Evolutionary conservation across 1,139 yeast genomes (phyloP), one percentile per base, ranked within the genome.

Genomic region (Taphrina deformans): DNA sequence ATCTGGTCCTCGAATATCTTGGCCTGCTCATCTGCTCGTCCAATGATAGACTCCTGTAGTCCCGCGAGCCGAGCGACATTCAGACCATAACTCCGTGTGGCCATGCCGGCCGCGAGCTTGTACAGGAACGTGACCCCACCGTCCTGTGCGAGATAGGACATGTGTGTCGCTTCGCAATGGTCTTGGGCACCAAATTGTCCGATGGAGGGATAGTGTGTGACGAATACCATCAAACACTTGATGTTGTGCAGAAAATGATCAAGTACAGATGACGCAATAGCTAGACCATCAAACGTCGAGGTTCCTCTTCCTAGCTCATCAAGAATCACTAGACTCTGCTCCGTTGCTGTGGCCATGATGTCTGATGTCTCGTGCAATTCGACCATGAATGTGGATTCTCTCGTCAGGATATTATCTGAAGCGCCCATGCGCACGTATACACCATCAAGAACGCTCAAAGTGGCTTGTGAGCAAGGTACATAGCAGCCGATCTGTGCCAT

Each of bases 401-500:
- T 89, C 52, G 79, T 79, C 62, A 87, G 73, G 64, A 88, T 81
- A 71, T 87, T 85, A 74, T 88, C 95, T 53, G 82, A 80, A 0
- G 93, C 90, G 0, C 95, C 95, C 89, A 88, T 85, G 65, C 79
- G 70, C 2, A 77, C 74, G 62, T 67, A 72, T 0, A 87, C 79
- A 1, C 85, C 80, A 70, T 85, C 87, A 68, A 87, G 83, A 0
- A 86, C 77, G 0, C 91, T 87, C 63, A 87, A 69, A 3, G 71
- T 72, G 0, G 87, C 88, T 77, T 80, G 48, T 73, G 70, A 69
- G 0, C 79, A 79, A 14, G 75, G 98, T 0, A 92, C 96, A 75
- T 81, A 92, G 45, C 87, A 84, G 0, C 99, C 99, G 29, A 89
- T 87, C 72, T 93, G 99, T 0, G 97, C 96, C 70, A 93, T 73